Percentiles rank a stretch among this genome's conserved stretches.
These are phyloP conservation scores for Helianthus annuus DNA, from an alignment of 129 eudicot species.

Conservation along the genomic window DNA sequence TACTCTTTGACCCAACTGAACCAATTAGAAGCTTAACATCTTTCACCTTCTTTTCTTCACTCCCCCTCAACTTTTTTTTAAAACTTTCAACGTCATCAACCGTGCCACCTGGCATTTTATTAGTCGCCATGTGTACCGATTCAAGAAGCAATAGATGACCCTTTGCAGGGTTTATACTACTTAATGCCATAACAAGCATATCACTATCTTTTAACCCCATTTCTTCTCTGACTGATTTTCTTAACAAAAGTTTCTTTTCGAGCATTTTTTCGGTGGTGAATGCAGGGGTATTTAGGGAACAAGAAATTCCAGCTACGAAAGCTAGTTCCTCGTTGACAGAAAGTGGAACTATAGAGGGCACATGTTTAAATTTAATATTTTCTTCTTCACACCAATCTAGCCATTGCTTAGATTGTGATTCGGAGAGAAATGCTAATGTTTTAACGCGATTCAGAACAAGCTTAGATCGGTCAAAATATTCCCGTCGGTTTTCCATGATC, in stretches of 20 bases:
- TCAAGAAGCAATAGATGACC: constrained; percentile 91
- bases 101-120: constrained; percentile 26
- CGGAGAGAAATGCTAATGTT: constrained; percentile 71
- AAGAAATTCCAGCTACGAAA: constrained; percentile 83
- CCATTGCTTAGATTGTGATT: constrained; percentile 91
- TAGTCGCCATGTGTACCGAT: constrained; percentile 48
- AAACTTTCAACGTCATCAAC: constrained; percentile 47
- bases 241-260: constrained; percentile 54
- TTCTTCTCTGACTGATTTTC: constrained; percentile 69
- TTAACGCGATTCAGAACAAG: constrained; percentile 72
- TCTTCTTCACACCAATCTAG: constrained; percentile 89
- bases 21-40: constrained; percentile 79
- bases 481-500: constrained; percentile 97
- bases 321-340: constrained; percentile 94
- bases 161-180: constrained; percentile 95
- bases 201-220: constrained; percentile 86
- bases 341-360: constrained; percentile 68
- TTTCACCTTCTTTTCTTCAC: constrained; percentile 32
- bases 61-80: constrained; percentile 43
- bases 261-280: constrained; percentile 73
- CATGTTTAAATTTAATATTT: constrained; percentile 58
- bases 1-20: constrained; percentile 95
- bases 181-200: constrained; percentile 82
- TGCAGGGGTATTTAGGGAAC: constrained; percentile 88
- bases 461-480: constrained; percentile 90